A percentile compares a stretch with the other conserved stretches of the same genome.
Conservation (phyloP, 257 asterid genomes). For the Capsicum chinense region DNA sequence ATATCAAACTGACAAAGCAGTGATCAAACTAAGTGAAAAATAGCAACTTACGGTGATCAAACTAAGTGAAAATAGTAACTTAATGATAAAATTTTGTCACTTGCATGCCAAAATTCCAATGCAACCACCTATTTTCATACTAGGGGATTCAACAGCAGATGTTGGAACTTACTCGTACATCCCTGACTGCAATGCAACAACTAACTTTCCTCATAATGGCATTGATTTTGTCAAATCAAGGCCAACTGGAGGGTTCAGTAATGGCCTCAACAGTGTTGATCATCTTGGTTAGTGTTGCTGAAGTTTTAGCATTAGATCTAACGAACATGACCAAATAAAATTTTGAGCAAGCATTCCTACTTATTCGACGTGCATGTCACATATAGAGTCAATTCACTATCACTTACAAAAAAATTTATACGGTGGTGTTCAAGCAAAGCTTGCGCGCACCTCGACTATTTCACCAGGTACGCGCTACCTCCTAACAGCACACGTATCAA, state of each 20-base stretch:
- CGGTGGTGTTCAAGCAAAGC: background rate
- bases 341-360: background rate
- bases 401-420: background rate
- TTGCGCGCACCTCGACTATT: background rate
- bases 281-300: slow-evolving; percentile 47
- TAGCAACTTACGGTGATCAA: too few relatives aligned
- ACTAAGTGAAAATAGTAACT: too few relatives aligned
- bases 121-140: slow-evolving; percentile 54
- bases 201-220: slow-evolving; percentile 61
- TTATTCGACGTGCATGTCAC: slow-evolving; percentile 6
- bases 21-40: too few relatives aligned
- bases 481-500: background rate
- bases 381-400: background rate
- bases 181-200: slow-evolving; percentile 38
- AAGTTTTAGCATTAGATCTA: background rate
- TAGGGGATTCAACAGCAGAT: slow-evolving; percentile 84
- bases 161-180: slow-evolving; percentile 71
- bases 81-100: too few relatives aligned
- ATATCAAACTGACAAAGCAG: too few relatives aligned
- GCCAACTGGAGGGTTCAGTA: slow-evolving; percentile 84
- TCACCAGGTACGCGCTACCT: background rate
- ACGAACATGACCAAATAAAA: background rate
- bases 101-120: background rate
- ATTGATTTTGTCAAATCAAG: slow-evolving; percentile 61
- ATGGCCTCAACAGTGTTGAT: slow-evolving; percentile 75